phyloP scores from a whole-genome alignment of 768 basidiomycete species.

The Naganishia randhawae region DNA sequence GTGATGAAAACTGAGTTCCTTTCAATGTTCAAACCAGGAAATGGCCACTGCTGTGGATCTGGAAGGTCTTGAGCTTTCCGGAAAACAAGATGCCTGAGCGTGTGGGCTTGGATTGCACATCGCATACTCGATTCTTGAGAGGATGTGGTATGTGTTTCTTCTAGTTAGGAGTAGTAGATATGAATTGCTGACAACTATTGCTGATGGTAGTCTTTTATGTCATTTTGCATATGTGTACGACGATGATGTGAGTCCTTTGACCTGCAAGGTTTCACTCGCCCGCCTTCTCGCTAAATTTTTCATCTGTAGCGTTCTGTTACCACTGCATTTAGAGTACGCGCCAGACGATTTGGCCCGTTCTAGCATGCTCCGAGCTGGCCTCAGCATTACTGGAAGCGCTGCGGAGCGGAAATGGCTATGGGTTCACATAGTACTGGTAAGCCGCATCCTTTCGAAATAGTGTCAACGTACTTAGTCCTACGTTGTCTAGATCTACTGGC shows the following conservation, averaged over 20 bases:
- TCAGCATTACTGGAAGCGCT: constrained; percentile 39
- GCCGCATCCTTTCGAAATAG: background rate
- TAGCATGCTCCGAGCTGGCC: constrained; percentile 46
- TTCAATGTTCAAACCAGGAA: constrained; percentile 29
- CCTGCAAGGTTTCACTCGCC: background rate
- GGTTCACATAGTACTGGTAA: constrained; percentile 46
- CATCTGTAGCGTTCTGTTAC: constrained; percentile 37
- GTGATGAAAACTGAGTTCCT: background rate
- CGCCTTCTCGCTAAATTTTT: background rate
- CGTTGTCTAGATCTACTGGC: constrained; percentile 37
- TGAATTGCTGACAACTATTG: background rate
- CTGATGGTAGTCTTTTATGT: constrained; percentile 42
- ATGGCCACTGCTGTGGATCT: constrained; percentile 46
- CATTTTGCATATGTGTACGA: constrained; percentile 37
- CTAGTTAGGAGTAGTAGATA: background rate
- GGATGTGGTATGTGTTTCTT: constrained; percentile 36
- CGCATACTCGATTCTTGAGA: constrained; percentile 46
- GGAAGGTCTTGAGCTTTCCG: constrained; percentile 37
- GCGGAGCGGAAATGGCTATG: constrained; percentile 44
- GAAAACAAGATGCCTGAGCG: constrained; percentile 46
- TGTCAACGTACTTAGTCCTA: background rate
- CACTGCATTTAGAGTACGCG: constrained; percentile 45
- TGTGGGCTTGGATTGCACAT: constrained; percentile 46
- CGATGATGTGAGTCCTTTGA: constrained; percentile 21
- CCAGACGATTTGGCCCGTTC: constrained; percentile 33